Evolutionary conservation across 1,139 yeast genomes (phyloP), one percentile per base, ranked within the genome.

Genomic region (Pneumocystis carinii): DNA sequence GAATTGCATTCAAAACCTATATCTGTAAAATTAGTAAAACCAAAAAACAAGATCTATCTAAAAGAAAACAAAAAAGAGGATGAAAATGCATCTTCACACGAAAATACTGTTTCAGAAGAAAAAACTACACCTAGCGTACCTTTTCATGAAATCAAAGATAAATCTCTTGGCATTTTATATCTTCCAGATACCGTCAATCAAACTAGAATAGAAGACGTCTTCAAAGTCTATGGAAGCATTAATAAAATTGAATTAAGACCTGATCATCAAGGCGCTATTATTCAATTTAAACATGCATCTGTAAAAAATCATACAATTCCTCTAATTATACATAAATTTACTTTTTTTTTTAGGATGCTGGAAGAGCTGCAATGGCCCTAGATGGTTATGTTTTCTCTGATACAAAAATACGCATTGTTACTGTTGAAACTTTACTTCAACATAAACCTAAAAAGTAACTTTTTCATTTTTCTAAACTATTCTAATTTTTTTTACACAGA

Each of bases 281-380:
- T 86, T 1, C 82, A 82, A 67, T 84, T 82, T 68, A 73, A 73
- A 72, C 4, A 75, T 77, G 0, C 71, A 74, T 14, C 68, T 53
- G 37, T 39, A 59, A 35, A 39, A 39, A 35, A 19, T 19, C 38
- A 39, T 12, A 19, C 38, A 12, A 59, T 32, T 59, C 19, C 10
- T 59, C 10, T 3, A 19, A 38, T 37, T 27, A 15, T 57, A 57
- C 37, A 53, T 24, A 32, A 42, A 24, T 15, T 6, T 2, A 27
- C 38, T 32, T 38, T 14, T 38, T 37, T 36, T 41, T 37, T 14
- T 27, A 61, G 10, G 80, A 78, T 64, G 81, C 87, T 2, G 92
- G 94, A 0, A 78, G 73, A 63, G 86, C 86, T 0, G 74, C 78
- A 0, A 71, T 86, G 72, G 72, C 73, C 2, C 69, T 85, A n/a